Evolutionary conservation across 345 rosid species (phyloP).

Genomic region (Bruguiera parviflora): DNA sequence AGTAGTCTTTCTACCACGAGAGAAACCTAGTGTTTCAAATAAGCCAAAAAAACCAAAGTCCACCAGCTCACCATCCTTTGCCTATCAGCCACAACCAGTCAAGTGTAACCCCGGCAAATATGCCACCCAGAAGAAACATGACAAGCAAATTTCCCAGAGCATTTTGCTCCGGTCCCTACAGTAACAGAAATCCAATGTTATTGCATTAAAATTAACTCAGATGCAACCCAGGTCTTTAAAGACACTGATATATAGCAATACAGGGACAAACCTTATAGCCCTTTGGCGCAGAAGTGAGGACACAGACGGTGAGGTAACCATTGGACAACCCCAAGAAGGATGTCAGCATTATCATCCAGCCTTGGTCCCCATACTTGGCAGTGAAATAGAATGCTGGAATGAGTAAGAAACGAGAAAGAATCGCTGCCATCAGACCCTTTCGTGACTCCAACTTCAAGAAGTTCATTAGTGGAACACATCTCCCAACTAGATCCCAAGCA

Average conservation of each 20-base stretch:
- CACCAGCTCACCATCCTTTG: constrained; percentile 49
- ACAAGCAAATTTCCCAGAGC: constrained; percentile 66
- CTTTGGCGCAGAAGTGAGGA: constrained; percentile 72
- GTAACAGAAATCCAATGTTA: neutral
- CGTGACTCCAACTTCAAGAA: constrained; percentile 50
- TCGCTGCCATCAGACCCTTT: constrained; percentile 43
- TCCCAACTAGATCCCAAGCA: constrained; percentile 55
- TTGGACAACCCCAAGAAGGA: constrained; percentile 67
- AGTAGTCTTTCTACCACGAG: neutral
- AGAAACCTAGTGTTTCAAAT: neutral
- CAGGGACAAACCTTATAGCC: constrained; percentile 61
- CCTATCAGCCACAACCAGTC: constrained; percentile 74
- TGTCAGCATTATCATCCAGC: constrained; percentile 82
- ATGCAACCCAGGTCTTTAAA: neutral
- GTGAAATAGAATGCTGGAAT: constrained; percentile 79
- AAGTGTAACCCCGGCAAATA: constrained; percentile 51
- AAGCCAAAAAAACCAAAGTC: neutral
- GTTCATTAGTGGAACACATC: constrained; percentile 55
- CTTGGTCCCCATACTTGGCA: constrained; percentile 69
- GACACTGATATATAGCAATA: neutral
- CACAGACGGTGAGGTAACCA: constrained; percentile 72
- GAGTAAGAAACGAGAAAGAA: constrained; percentile 48
- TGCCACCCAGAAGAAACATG: constrained; percentile 48
- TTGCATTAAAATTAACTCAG: neutral
- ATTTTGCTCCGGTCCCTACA: constrained; percentile 67